Percentiles rank a stretch among this genome's conserved stretches.
Evolutionary conservation across 163 green algal species (phyloP).

Genomic region (Coccomyxa subellipsoidea): DNA sequence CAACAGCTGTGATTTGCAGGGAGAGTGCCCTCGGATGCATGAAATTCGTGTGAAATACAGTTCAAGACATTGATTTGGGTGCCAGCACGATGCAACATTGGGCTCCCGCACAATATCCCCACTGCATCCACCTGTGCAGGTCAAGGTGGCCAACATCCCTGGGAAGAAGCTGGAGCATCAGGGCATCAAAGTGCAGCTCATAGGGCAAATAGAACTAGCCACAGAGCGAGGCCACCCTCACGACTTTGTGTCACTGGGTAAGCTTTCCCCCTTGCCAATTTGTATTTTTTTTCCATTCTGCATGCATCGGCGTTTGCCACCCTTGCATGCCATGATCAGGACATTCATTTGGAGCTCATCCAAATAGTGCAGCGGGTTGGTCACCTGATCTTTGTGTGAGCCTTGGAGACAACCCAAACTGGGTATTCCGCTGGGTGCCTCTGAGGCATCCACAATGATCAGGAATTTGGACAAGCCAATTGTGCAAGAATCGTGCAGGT

Average conservation of each 20-base stretch:
- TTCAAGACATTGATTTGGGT: too few species aligned
- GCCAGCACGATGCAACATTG: neutral
- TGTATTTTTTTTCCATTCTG: neutral
- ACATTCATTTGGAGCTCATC: too few species aligned
- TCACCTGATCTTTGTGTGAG: too few species aligned
- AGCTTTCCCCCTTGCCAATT: neutral
- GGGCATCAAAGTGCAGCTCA: conserved; percentile 93
- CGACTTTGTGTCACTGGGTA: conserved; percentile 71
- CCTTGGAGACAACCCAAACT: too few species aligned
- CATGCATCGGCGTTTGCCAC: neutral
- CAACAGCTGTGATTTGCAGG: neutral
- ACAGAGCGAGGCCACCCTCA: conserved; percentile 61
- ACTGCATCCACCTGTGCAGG: conserved; percentile 18
- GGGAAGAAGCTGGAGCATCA: conserved; percentile 90
- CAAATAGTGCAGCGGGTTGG: too few species aligned
- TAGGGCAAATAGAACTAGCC: conserved; percentile 92
- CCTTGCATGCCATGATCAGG: too few species aligned
- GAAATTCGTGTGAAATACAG: too few species aligned
- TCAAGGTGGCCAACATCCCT: conserved; percentile 69
- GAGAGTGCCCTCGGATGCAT: too few species aligned
- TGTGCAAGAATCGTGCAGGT: neutral
- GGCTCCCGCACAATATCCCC: neutral
- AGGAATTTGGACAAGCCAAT: neutral
- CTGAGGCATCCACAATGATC: too few species aligned
- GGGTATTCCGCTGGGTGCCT: too few species aligned